Evolutionary conservation across 176 grass and related monocot genomes (phyloP).

Genomic region (Puccinellia tenuiflora): DNA sequence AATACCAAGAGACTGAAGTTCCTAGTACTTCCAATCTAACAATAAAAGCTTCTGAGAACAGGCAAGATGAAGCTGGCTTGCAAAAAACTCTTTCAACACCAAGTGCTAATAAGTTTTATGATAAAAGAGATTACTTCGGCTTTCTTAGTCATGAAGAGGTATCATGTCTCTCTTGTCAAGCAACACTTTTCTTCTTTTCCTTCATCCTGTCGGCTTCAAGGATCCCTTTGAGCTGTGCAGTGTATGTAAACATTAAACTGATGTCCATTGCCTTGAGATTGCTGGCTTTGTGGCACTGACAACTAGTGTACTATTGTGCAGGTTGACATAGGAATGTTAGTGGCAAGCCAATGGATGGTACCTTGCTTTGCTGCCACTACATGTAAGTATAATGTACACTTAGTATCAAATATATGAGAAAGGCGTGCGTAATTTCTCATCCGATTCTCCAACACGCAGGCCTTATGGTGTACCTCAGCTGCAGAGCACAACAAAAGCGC

Average conservation of each 20-base stretch:
- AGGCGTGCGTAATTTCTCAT: neutral
- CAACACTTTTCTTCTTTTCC: slow-evolving; percentile 2
- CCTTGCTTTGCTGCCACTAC: slow-evolving; percentile 59
- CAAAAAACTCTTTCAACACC: slow-evolving; percentile 30
- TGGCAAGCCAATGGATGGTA: slow-evolving; percentile 88
- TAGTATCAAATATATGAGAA: neutral
- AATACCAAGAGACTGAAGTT: slow-evolving; percentile 38
- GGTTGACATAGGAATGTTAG: slow-evolving; percentile 75
- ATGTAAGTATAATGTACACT: slow-evolving; percentile 53
- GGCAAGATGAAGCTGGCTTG: slow-evolving; percentile 22
- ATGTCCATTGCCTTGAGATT: neutral
- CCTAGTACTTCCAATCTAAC: slow-evolving; percentile 31
- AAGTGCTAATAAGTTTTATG: slow-evolving; percentile 36
- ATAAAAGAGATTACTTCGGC: slow-evolving; percentile 69
- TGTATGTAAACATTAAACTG: neutral
- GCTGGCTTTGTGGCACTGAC: neutral
- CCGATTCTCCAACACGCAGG: slow-evolving; percentile 40
- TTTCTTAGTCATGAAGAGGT: slow-evolving; percentile 86
- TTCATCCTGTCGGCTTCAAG: neutral
- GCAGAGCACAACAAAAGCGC: slow-evolving; percentile 67
- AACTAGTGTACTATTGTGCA: slow-evolving; percentile 26
- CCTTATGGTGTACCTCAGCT: slow-evolving; percentile 75
- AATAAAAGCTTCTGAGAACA: slow-evolving; percentile 17
- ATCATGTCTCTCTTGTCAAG: slow-evolving; percentile 9
- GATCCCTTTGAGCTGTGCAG: slow-evolving; percentile 6